Evolutionary conservation across 2,329 filamentous ascomycete genomes (phyloP).

Genomic region (Arthroderma sp.): DNA sequence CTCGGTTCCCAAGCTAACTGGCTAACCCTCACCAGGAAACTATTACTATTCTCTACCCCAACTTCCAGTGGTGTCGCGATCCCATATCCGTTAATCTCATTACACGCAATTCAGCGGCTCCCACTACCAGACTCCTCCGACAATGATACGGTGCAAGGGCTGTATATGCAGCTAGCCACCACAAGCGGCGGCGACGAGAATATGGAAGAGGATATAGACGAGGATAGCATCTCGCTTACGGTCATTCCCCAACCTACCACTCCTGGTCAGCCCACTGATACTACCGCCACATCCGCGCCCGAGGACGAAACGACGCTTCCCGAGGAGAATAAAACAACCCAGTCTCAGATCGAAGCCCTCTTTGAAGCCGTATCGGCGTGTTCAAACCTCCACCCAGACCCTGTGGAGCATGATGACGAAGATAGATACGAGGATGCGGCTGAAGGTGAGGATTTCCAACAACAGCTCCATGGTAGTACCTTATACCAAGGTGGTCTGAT

Average conservation of each 20-base stretch:
- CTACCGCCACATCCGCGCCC: conserved; percentile 9
- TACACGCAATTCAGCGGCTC: conserved; percentile 38
- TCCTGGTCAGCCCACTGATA: conserved; percentile 10
- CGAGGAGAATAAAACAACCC: conserved; percentile 22
- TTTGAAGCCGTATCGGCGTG: conserved; percentile 38
- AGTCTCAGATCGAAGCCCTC: conserved; percentile 31
- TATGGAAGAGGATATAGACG: conserved; percentile 29
- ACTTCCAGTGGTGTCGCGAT: conserved; percentile 32
- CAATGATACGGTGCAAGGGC: conserved; percentile 29
- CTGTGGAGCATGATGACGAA: conserved; percentile 24
- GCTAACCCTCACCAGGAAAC: conserved; percentile 25
- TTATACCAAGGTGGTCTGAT: conserved; percentile 31
- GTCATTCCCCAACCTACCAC: conserved; percentile 27
- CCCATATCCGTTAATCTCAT: conserved; percentile 38
- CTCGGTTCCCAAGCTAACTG: neutral
- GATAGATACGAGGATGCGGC: conserved; percentile 21
- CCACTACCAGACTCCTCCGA: conserved; percentile 22
- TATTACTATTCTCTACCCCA: conserved; percentile 31
- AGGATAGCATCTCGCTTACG: conserved; percentile 33
- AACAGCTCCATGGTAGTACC: conserved; percentile 16
- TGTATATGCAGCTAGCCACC: conserved; percentile 38
- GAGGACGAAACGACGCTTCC: conserved; percentile 17
- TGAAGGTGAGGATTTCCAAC: conserved; percentile 18
- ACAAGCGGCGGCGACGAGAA: conserved; percentile 17
- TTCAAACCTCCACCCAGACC: conserved; percentile 39